phyloP scores from a whole-genome alignment of 202 grass and related monocot genomes.

The Dendrocalamus latiflorus region DNA sequence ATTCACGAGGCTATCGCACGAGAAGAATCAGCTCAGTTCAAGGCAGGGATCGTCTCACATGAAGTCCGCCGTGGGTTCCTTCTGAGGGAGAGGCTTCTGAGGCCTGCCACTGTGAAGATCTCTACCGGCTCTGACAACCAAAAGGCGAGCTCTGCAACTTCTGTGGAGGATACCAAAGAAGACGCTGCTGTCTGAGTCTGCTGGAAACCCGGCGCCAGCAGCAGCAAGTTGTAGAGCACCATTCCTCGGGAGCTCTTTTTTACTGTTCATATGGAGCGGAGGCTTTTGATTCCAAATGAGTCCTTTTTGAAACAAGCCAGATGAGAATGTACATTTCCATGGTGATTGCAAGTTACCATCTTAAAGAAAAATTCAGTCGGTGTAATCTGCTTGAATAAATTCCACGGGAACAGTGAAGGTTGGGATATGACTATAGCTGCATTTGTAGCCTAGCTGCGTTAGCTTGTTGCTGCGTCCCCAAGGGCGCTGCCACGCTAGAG shows the following conservation, averaged over 20 bases:
- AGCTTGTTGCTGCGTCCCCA: not conserved
- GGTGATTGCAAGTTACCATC: not conserved
- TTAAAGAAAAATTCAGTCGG: not conserved
- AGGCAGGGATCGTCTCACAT: slow-evolving; percentile 64
- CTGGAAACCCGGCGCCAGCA: too few species aligned
- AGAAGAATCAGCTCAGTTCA: slow-evolving; percentile 72
- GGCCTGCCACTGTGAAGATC: slow-evolving; percentile 77
- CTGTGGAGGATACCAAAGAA: slow-evolving; percentile 33
- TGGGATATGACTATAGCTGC: not conserved
- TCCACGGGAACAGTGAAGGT: not conserved
- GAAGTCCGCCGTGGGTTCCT: slow-evolving; percentile 68
- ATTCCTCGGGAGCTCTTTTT: slow-evolving; percentile 24
- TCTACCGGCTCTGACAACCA: slow-evolving; percentile 48
- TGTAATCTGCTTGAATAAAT: not conserved
- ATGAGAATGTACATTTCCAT: not conserved
- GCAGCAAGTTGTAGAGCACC: slow-evolving; percentile 10
- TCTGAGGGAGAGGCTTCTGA: slow-evolving; percentile 55
- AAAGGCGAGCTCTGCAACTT: not conserved
- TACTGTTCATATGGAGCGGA: slow-evolving; percentile 13
- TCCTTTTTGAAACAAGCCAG: not conserved
- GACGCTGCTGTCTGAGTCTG: slow-evolving; percentile 14
- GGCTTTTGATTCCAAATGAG: not conserved
- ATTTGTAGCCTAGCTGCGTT: not conserved
- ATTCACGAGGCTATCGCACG: slow-evolving; percentile 79
- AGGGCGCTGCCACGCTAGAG: too few species aligned